phyloP scores from a whole-genome alignment of 202 grass and related monocot genomes.

The Musa balbisiana region DNA sequence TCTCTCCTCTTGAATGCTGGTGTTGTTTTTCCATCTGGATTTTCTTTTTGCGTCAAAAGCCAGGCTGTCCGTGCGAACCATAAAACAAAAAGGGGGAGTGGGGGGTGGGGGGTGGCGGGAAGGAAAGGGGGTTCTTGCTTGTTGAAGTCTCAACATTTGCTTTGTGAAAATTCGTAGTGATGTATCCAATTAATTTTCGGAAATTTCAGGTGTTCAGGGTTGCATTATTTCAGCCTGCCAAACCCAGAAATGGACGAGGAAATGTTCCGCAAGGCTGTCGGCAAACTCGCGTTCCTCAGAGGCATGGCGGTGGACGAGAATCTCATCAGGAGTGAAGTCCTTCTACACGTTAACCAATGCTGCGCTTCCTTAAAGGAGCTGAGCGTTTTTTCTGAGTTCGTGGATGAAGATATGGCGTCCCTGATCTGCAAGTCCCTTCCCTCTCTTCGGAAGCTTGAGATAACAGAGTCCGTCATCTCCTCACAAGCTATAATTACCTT shows the following conservation, averaged over 20 bases:
- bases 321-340: slow-evolving; percentile 35
- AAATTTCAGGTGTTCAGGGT: slow-evolving; percentile 44
- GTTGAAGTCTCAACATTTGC: neutral
- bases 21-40: too few relatives aligned
- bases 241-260: slow-evolving; percentile 33
- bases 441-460: slow-evolving; percentile 62
- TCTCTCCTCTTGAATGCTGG: too few relatives aligned
- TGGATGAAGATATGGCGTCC: slow-evolving; percentile 45
- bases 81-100: too few relatives aligned
- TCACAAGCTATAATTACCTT: slow-evolving; percentile 43
- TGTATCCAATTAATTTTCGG: neutral
- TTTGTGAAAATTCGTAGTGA: neutral
- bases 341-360: slow-evolving; percentile 36
- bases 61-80: too few relatives aligned
- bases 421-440: slow-evolving; percentile 54
- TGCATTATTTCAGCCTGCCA: slow-evolving; percentile 60
- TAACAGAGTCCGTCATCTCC: slow-evolving; percentile 41
- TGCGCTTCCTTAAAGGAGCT: slow-evolving; percentile 46
- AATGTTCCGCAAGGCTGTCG: slow-evolving; percentile 39
- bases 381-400: slow-evolving; percentile 46
- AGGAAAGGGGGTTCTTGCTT: too few relatives aligned
- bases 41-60: too few relatives aligned
- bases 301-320: slow-evolving; percentile 63
- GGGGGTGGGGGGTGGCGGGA: too few relatives aligned
- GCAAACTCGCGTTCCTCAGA: slow-evolving; percentile 43